Percentiles rank a stretch among this genome's conserved stretches.
Conservation (phyloP, 352 stramenopile species). For the Globisporangium polare region DNA sequence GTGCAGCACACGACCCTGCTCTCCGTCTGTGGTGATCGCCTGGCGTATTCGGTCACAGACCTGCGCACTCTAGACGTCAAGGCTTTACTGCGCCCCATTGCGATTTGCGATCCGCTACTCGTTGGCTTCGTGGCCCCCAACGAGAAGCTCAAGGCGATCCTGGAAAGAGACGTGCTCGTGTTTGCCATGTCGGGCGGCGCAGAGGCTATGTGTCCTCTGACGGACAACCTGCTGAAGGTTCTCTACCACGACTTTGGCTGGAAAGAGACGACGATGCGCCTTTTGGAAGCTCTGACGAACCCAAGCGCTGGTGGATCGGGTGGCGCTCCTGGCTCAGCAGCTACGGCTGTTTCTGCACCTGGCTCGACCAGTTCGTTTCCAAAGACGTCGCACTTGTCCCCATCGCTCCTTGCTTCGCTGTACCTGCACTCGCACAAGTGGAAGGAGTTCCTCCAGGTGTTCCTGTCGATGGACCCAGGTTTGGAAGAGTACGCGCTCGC, state of each 20-base stretch:
- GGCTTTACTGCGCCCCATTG: slow-evolving; percentile 36
- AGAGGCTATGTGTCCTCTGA: slow-evolving; percentile 42
- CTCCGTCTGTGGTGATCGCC: slow-evolving; percentile 42
- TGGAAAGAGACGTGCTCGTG: slow-evolving; percentile 58
- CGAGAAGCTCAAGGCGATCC: slow-evolving; percentile 39
- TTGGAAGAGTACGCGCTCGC: slow-evolving; percentile 69
- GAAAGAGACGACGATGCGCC: slow-evolving; percentile 45
- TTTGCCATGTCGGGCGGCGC: slow-evolving; percentile 41
- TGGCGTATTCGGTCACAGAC: slow-evolving; percentile 48
- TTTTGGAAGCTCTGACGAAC: slow-evolving; percentile 36
- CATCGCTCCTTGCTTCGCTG: slow-evolving; percentile 38
- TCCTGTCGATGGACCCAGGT: slow-evolving; percentile 42
- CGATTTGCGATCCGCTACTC: slow-evolving; percentile 50
- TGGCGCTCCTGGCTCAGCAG: slow-evolving; percentile 7
- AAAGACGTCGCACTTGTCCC: slow-evolving; percentile 35
- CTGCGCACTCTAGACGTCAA: slow-evolving; percentile 31
- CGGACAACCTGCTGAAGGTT: slow-evolving; percentile 33
- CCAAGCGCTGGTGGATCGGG: slow-evolving; percentile 7
- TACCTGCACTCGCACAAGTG: slow-evolving; percentile 51
- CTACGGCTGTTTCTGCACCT: background rate
- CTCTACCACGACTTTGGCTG: slow-evolving; percentile 57
- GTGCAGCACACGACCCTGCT: slow-evolving; percentile 31
- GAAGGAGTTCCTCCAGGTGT: slow-evolving; percentile 49
- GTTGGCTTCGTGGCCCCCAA: slow-evolving; percentile 36
- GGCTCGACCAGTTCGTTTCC: slow-evolving; percentile 30